phyloP scores from a whole-genome alignment of 345 rosid genomes.

The Euclidium syriacum region DNA sequence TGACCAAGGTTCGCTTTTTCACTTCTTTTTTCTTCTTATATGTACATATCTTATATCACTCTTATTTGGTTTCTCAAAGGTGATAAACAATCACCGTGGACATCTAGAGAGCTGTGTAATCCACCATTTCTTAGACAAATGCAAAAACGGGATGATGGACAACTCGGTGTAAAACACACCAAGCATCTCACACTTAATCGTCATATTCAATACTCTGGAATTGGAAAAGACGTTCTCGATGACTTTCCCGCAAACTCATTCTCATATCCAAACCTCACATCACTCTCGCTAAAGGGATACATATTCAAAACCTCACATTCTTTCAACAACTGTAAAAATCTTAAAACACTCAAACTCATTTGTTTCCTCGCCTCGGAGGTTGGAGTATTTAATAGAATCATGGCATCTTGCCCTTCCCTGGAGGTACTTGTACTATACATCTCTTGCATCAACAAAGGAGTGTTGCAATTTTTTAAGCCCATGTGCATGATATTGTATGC shows the following conservation, averaged over 20 bases:
- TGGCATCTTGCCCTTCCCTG: neutral
- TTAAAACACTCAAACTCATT: neutral
- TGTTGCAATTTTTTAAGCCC: too few relatives aligned
- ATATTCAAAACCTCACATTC: neutral
- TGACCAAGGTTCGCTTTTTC: neutral
- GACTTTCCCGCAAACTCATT: neutral
- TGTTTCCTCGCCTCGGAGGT: neutral
- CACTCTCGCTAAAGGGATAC: neutral
- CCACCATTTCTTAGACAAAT: neutral
- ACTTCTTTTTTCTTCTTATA: neutral
- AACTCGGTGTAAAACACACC: neutral
- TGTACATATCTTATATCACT: neutral
- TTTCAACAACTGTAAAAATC: neutral
- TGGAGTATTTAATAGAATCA: constrained; percentile 1
- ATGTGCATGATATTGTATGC: too few relatives aligned
- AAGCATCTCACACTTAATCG: neutral
- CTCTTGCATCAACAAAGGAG: neutral
- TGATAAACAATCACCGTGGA: neutral
- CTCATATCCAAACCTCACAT: neutral
- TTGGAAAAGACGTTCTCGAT: neutral
- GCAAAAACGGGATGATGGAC: neutral
- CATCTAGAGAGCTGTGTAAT: neutral
- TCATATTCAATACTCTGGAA: neutral
- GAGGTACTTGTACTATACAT: neutral
- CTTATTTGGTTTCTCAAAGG: neutral